phyloP scores from a whole-genome alignment of 2,329 filamentous ascomycete species.

The Chrysoporthe puriensis region DNA sequence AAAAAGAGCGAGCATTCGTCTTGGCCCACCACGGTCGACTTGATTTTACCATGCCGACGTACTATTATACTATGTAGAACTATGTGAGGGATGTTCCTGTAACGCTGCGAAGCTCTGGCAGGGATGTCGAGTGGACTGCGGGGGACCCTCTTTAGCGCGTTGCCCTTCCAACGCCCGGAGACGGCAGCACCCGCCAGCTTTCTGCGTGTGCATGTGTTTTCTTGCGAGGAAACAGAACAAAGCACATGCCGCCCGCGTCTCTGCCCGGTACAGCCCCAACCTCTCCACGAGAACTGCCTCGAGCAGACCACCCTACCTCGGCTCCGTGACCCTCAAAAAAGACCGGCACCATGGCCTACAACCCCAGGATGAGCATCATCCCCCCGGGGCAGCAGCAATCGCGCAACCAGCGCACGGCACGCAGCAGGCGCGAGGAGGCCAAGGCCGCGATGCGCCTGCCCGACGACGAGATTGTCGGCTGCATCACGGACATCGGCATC shows the following conservation, averaged over 20 bases:
- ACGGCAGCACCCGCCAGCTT: not conserved
- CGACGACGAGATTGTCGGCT: slow-evolving; percentile 86
- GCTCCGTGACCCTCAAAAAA: not conserved
- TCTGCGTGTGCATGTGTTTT: not conserved
- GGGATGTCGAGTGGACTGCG: not conserved
- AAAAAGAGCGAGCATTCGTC: not conserved
- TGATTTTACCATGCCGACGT: too few species aligned
- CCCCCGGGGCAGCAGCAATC: slow-evolving; percentile 55
- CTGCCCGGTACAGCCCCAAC: not conserved
- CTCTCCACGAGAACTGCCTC: not conserved
- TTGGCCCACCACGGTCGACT: not conserved
- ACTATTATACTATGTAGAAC: too few species aligned
- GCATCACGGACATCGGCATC: slow-evolving; percentile 96
- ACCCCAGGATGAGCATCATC: slow-evolving; percentile 64
- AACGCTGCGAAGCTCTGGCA: not conserved
- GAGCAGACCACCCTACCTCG: not conserved
- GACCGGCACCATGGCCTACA: slow-evolving; percentile 56
- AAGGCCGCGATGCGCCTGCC: slow-evolving; percentile 64
- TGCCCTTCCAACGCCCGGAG: slow-evolving; percentile 9
- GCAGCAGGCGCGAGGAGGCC: slow-evolving; percentile 63
- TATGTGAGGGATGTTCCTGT: too few species aligned
- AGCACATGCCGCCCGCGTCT: not conserved
- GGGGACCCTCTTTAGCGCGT: not conserved
- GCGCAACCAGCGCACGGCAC: slow-evolving; percentile 42
- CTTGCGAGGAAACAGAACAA: not conserved